phyloP scores from a whole-genome alignment of 2,329 filamentous ascomycete species.

The Phialophora chinensis region DNA sequence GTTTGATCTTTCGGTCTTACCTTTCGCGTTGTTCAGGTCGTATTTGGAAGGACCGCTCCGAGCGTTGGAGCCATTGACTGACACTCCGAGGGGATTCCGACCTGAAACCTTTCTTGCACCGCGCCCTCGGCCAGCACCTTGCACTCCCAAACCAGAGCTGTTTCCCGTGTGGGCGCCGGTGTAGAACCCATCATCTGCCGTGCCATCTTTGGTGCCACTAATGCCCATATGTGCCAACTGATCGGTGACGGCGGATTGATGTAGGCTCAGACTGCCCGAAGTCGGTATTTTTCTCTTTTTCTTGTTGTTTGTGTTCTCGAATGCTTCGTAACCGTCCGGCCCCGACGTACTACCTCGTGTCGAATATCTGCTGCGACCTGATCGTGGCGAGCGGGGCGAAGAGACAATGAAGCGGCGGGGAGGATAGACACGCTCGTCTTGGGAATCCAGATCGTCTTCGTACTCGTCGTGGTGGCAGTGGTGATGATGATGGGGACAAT shows the following conservation, averaged over 20 bases:
- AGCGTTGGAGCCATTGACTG: constrained; percentile 41
- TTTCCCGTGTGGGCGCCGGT: constrained; percentile 54
- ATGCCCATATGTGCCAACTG: constrained; percentile 71
- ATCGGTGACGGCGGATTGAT: constrained; percentile 64
- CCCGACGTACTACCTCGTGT: constrained; percentile 65
- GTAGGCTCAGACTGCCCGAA: constrained; percentile 71
- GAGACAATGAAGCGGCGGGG: constrained; percentile 50
- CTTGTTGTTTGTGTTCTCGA: constrained; percentile 99
- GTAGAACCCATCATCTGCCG: constrained; percentile 49
- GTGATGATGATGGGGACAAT: constrained; percentile 35
- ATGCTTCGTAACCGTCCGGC: constrained; percentile 92
- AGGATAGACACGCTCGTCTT: constrained; percentile 61
- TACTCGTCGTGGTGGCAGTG: constrained; percentile 46
- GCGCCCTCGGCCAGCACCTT: constrained; percentile 82
- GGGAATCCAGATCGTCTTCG: constrained; percentile 53
- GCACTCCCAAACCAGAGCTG: constrained; percentile 67
- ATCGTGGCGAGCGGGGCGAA: constrained; percentile 46
- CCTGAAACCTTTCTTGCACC: constrained; percentile 65
- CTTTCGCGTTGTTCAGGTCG: constrained; percentile 38
- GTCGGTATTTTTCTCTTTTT: constrained; percentile 98
- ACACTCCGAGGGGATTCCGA: constrained; percentile 41
- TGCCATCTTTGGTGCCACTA: constrained; percentile 46
- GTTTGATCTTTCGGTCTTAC: constrained; percentile 22
- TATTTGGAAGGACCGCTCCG: constrained; percentile 38
- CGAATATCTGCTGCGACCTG: constrained; percentile 41